Base-by-base conservation (phyloP, 2,329 filamentous ascomycete species). In the Exophiala viscosa region DNA sequence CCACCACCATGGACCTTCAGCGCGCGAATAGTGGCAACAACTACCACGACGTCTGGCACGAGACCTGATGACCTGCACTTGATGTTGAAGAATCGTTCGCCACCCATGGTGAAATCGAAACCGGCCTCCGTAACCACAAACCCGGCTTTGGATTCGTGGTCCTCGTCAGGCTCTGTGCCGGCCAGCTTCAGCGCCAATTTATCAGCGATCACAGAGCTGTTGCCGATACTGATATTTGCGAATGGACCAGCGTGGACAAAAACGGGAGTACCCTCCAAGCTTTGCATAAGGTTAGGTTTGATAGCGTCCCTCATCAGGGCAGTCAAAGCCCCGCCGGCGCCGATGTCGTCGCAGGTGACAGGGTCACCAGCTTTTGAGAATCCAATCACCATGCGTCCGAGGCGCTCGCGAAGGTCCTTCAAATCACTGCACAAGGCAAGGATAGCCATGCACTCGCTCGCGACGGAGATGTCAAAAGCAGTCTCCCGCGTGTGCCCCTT, bases 11-110 rank as follows among this genome's bases (percentile, higher is more conserved):
- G 93, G 3, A 96, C 91, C 80, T 99, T 99, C 60, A 99, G 79
- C 5, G 93, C 93, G 62, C 93, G 87, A 41, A 99, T 88, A 2
- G 93, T 99, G 18, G 93, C 92, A 34, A 99, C 93, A 54, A 99
- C 85, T 40, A 99, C 90, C 5, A 96, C 91, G 1, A 90, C 89
- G 66, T 99, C 93, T 1, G 93, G 93, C 2, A 90, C 83, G 41
- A 99, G 85, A 18, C 92, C 92, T 5, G 92, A 96, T 8, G 90
- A 88, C 55, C 93, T 87, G 76, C 93, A 97, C 80, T 99, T 99
- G 79, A 99, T 97, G 78, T 99, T 97, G 84, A 99, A 97, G 81
- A 99, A 99, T 47, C 93, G 87, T 80, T 99, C 93, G 59, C 93
- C 93, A 60, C 93, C 93, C 93, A 99, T 99, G 65, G 93, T 97